Evolutionary conservation across 139 green algal species (phyloP), one percentile per base, ranked within the genome.

Genomic region (Astrephomene gubernaculifera): DNA sequence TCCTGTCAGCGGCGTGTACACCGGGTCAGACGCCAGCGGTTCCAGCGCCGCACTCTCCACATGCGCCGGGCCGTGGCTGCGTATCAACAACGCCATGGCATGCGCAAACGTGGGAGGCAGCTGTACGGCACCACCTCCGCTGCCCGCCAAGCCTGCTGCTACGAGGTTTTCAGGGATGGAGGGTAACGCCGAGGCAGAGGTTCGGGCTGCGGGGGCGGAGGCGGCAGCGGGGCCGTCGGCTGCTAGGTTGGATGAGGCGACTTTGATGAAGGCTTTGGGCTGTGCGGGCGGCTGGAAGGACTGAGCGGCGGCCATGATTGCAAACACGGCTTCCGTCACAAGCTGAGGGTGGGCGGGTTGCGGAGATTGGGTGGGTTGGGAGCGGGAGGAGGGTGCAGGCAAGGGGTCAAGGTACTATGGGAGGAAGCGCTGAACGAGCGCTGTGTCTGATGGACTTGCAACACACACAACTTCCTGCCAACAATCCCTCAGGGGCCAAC

Each of bases 241-340:
- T 2, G 12, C 43, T 7, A 29, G 38, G 38, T 65, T 73, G 67
- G 35, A 2, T 36, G 36, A 9, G 22, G 67, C 17, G 67, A 10
- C 38, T 12, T 12, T 25, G 49, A 57, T 57, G 49, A 17, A n/a
- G n/a, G n/a, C n/a, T n/a, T n/a, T n/a, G n/a, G n/a, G n/a, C 27
- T 33, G 41, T n/a, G 39, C 33, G 76, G 35, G 27, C 2, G 45
- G 45, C 44, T 78, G 79, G 65, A 78, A 86, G 79, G 79, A 27
- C 29, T 86, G 45, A 17, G 79, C 79, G 2, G 64, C 65, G 1
- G 45, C 64, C 2, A 86, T 78, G 33, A 86, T 57, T 4, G 8
- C 31, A 45, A 86, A 86, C 7, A 78, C 27, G 19, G 43, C 14
- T 65, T 86, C 65, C 79, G 78, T 86, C 12, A 86, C 79, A 35